These are phyloP conservation scores for Citrus trifoliata DNA, from an alignment of 345 rosid genomes.

Conservation along the genomic window DNA sequence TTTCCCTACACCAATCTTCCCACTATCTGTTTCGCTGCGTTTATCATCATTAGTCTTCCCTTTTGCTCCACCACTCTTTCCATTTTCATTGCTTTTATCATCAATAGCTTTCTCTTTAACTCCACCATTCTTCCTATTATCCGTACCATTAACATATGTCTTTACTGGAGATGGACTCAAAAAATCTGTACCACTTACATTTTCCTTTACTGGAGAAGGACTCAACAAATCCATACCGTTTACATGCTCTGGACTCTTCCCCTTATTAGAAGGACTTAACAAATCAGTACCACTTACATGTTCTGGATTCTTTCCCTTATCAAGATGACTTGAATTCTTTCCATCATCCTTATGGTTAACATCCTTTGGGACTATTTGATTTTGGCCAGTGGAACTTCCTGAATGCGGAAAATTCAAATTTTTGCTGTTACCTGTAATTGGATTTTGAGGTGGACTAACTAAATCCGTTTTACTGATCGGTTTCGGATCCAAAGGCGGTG, in stretches of 20 bases:
- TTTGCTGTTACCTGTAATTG: slow-evolving; percentile 15
- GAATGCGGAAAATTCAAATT: slow-evolving; percentile 15
- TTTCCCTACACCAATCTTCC: too few relatives aligned
- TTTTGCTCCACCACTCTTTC: too few relatives aligned
- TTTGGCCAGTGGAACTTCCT: slow-evolving; percentile 6
- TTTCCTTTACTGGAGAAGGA: slow-evolving; percentile 26
- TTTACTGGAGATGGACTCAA: slow-evolving; percentile 27
- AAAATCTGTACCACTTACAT: not conserved
- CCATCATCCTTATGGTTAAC: not conserved
- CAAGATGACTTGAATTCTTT: not conserved
- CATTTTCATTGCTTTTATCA: slow-evolving; percentile 10
- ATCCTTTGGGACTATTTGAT: not conserved
- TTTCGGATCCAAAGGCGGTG: slow-evolving; percentile 26
- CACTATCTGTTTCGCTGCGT: too few relatives aligned
- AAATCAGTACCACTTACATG: not conserved
- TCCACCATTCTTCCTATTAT: not conserved
- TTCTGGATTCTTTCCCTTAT: not conserved
- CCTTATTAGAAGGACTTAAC: slow-evolving; percentile 9
- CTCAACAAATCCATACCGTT: not conserved
- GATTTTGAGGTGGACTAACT: slow-evolving; percentile 18
- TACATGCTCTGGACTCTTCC: not conserved
- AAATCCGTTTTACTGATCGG: slow-evolving; percentile 15
- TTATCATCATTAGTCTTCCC: too few relatives aligned
- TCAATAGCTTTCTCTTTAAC: not conserved
- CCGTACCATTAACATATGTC: not conserved